Evolutionary conservation across 108 stramenopile genomes (phyloP).

Genomic region (Fragilaria crotonensis): DNA sequence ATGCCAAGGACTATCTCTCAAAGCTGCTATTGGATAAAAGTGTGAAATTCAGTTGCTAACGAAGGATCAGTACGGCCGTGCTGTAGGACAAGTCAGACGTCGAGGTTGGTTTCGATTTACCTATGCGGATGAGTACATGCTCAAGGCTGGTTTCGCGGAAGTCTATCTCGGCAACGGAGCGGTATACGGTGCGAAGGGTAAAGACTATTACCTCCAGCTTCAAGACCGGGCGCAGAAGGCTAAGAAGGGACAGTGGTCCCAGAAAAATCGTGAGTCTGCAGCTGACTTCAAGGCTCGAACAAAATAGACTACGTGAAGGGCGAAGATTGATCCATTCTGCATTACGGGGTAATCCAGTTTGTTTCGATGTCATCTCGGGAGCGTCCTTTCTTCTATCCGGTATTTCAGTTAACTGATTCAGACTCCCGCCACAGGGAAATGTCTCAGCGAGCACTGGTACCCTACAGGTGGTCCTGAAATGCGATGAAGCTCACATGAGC

Average conservation of each 20-base stretch:
- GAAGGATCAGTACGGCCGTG: slow-evolving; percentile 47
- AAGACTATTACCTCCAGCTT: slow-evolving; percentile 25
- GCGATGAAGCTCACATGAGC: no score
- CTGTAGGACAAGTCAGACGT: slow-evolving; percentile 27
- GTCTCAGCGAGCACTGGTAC: no score
- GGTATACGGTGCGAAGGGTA: slow-evolving; percentile 39
- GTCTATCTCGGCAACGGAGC: slow-evolving; percentile 44
- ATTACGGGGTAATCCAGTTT: no score
- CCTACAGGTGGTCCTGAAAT: no score
- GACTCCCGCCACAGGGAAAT: no score
- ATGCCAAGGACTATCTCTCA: slow-evolving; percentile 34
- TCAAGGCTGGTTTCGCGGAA: slow-evolving; percentile 40
- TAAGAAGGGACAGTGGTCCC: slow-evolving; percentile 38
- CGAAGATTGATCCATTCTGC: no score
- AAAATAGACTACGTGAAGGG: slow-evolving; percentile 14
- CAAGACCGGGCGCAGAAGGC: slow-evolving; percentile 17
- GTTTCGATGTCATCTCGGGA: no score
- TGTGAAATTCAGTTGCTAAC: slow-evolving; percentile 19
- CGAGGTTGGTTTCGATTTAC: slow-evolving; percentile 1
- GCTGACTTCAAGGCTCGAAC: slow-evolving; percentile 41
- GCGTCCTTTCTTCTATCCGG: no score
- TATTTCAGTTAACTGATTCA: no score
- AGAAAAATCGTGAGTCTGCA: slow-evolving; percentile 27
- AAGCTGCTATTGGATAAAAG: slow-evolving; percentile 9
- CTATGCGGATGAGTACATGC: slow-evolving; percentile 29